Evolutionary conservation across 192 early-diverging fungal genomes (phyloP).

Genomic region (Backusella psychrophila): DNA sequence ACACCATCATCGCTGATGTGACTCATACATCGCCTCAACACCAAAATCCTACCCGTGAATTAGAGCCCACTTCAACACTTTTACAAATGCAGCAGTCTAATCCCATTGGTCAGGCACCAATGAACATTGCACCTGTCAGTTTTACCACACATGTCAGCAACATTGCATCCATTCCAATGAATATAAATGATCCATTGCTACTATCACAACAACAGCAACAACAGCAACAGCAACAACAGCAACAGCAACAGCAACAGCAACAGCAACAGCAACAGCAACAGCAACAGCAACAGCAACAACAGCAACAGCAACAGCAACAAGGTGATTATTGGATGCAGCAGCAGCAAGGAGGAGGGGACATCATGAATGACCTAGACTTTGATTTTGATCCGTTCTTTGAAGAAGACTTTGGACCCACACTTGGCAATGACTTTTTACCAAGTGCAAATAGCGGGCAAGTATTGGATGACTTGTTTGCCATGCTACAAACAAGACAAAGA

Average conservation of each 20-base stretch:
- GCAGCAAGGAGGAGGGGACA: not conserved
- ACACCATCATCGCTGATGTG: not conserved
- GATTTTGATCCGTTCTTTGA: constrained; percentile 37
- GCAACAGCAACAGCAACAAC: not conserved
- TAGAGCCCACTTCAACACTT: not conserved
- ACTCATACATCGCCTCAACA: not conserved
- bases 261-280: not conserved
- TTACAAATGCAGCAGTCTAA: not conserved
- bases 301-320: not conserved
- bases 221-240: not conserved
- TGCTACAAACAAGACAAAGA: constrained; percentile 33
- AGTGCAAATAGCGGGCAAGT: constrained; percentile 27
- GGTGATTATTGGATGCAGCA: not conserved
- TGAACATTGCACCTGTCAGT: not conserved
- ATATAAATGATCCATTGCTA: not conserved
- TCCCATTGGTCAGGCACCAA: constrained; percentile 7
- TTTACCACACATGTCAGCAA: not conserved
- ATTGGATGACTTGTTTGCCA: constrained; percentile 34
- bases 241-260: not conserved
- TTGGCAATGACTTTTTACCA: constrained; percentile 22
- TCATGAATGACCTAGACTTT: not conserved
- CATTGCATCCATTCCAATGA: not conserved
- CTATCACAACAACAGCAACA: not conserved
- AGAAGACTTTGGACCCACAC: constrained; percentile 20
- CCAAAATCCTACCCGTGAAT: not conserved